Evolutionary conservation across 1,284 basidiomycete species (phyloP), one percentile per base, ranked within the genome.

Genomic region (Ganoderma resinaceum): DNA sequence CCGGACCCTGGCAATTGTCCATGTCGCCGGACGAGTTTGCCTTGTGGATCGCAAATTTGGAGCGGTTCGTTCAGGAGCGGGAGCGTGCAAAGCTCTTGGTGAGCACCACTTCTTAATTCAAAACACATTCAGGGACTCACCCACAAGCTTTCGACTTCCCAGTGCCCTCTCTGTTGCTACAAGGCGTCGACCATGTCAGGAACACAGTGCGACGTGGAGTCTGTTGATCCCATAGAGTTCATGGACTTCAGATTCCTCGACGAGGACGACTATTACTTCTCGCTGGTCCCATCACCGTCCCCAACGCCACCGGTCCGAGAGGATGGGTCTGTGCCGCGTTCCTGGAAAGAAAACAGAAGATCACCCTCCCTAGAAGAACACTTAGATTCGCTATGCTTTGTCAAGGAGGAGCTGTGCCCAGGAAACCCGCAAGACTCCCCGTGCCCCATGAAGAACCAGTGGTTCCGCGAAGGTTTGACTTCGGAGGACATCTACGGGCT

Each of bases 221-320:
- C 33, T 14, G 20, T 37, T 18, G 2, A 57, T 57, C 55, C 55
- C 11, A 11, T 6, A 7, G 33, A 57, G 33, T 57, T 35, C 18
- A 37, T 57, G 55, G 55, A 57, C 20, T 57, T 57, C 55, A 37
- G 14, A 7, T 57, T 57, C 55, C 55, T 57, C 18, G 8, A 57
- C 55, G 31, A 37, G 12, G 46, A 26, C 9, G 23, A 49, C 23
- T n/a, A 18, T 20, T 42, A 49, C 23, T 23, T n/a, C n/a, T n/a
- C 23, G 23, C 23, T 3, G 8, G 9, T 23, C 11, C 46, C n/a
- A 23, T 9, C 46, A 26, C 46, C 8, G 26, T 23, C 46, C 3
- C 46, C 46, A 9, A 23, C 46, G 23, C 46, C 46, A 26, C 26
- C n/a, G 23, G 23, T 26, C 26, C 23, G 26, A 23, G n/a, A 49